Evolutionary conservation across 2,329 filamentous ascomycete species (phyloP).

Genomic region (Rosellinia necatrix): DNA sequence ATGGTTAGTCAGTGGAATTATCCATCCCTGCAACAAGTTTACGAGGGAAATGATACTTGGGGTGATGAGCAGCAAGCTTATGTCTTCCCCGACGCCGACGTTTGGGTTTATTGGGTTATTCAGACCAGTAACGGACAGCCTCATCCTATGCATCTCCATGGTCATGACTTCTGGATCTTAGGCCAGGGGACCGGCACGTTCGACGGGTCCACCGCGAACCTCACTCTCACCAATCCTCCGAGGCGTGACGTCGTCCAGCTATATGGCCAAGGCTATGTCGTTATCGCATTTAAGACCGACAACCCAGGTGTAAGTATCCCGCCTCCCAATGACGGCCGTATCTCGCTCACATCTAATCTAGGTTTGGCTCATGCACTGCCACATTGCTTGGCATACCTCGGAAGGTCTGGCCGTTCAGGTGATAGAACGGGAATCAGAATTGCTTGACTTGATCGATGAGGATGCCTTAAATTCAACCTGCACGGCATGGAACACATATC

Average conservation of each 20-base stretch:
- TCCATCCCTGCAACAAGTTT: constrained; percentile 15
- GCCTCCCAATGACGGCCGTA: background rate
- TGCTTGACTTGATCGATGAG: constrained; percentile 8
- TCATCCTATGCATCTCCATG: constrained; percentile 56
- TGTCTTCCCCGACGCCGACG: constrained; percentile 8
- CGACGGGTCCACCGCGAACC: constrained; percentile 12
- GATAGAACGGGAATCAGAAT: constrained; percentile 22
- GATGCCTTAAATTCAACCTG: constrained; percentile 13
- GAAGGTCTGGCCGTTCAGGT: constrained; percentile 25
- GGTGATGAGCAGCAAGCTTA: constrained; percentile 6
- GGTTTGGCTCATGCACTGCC: constrained; percentile 32
- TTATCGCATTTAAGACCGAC: constrained; percentile 54
- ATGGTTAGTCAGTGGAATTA: constrained; percentile 18
- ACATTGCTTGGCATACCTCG: constrained; percentile 31
- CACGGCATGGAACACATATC: constrained; percentile 15
- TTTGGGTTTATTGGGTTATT: constrained; percentile 15
- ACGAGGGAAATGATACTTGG: constrained; percentile 18
- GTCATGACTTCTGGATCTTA: constrained; percentile 54
- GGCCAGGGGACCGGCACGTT: constrained; percentile 33
- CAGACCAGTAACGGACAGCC: constrained; percentile 20
- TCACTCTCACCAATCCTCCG: constrained; percentile 29
- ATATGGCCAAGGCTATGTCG: constrained; percentile 49
- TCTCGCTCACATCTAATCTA: constrained; percentile 1
- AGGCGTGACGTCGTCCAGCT: constrained; percentile 53
- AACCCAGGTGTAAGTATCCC: constrained; percentile 49